Evolutionary conservation across 257 asterid genomes (phyloP).

Genomic region (Asclepias syriaca): DNA sequence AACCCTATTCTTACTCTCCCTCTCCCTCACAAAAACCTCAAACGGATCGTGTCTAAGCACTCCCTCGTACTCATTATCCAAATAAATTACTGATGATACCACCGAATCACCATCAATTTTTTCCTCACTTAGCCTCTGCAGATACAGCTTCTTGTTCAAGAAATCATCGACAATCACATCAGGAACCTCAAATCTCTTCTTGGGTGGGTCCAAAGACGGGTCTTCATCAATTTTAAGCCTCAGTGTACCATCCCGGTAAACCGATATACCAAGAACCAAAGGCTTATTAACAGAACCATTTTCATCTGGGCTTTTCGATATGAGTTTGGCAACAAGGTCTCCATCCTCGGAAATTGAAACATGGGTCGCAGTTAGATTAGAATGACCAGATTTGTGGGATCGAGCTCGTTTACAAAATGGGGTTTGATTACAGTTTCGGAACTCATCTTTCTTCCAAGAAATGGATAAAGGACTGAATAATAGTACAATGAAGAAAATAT

Average conservation of each 20-base stretch:
- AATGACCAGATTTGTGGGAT: conserved; percentile 56
- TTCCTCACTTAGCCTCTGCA: conserved; percentile 63
- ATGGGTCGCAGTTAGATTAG: conserved; percentile 53
- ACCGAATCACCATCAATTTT: conserved; percentile 43
- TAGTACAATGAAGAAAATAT: conserved; percentile 8
- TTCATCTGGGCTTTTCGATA: conserved; percentile 33
- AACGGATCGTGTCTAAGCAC: conserved; percentile 88
- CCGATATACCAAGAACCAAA: conserved; percentile 59
- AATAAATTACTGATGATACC: conserved; percentile 55
- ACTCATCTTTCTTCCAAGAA: conserved; percentile 93
- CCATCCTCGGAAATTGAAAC: conserved; percentile 76
- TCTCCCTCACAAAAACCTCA: conserved; percentile 87
- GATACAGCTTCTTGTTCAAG: conserved; percentile 59
- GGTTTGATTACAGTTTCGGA: conserved; percentile 84
- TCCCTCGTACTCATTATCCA: conserved; percentile 80
- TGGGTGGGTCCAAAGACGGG: conserved; percentile 53
- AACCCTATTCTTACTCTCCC: conserved; percentile 60
- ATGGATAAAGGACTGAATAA: conserved; percentile 13
- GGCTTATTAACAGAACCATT: conserved; percentile 32
- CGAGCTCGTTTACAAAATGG: conserved; percentile 97
- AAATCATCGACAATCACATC: conserved; percentile 82
- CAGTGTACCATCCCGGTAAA: conserved; percentile 81
- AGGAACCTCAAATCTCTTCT: conserved; percentile 94
- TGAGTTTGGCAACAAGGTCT: conserved; percentile 69
- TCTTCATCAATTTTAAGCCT: conserved; percentile 91